Evolutionary conservation across 768 basidiomycete species (phyloP).

Genomic region (Clavulina sp.): DNA sequence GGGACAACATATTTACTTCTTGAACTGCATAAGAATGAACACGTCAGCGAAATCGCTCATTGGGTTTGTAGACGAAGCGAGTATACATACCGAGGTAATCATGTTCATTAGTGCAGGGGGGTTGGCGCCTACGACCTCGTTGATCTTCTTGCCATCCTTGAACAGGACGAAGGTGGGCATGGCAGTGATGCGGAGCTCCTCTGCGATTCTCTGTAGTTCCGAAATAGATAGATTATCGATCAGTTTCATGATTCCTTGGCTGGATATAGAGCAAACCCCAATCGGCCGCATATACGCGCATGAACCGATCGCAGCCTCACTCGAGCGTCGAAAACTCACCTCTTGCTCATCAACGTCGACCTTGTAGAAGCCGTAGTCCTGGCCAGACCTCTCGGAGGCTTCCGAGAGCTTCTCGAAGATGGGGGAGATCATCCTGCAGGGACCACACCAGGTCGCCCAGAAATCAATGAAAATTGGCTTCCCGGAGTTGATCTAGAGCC

Average conservation of each 20-base stretch:
- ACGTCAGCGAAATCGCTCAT: too few species aligned
- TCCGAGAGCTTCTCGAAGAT: not conserved
- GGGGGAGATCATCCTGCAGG: constrained; percentile 4
- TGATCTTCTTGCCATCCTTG: constrained; percentile 22
- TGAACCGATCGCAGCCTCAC: constrained; percentile 6
- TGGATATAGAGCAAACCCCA: not conserved
- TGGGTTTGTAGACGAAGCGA: too few species aligned
- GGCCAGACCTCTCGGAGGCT: not conserved
- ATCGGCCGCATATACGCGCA: not conserved
- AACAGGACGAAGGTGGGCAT: constrained; percentile 28
- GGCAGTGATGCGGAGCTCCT: not conserved
- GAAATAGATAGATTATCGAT: constrained; percentile 4
- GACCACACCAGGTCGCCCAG: constrained; percentile 1
- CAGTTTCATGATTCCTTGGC: not conserved
- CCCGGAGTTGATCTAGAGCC: not conserved
- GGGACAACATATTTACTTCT: too few species aligned
- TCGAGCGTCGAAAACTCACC: not conserved
- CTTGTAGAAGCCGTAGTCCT: not conserved
- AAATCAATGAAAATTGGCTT: not conserved
- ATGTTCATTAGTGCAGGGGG: constrained; percentile 1
- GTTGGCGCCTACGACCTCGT: constrained; percentile 31
- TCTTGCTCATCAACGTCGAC: not conserved
- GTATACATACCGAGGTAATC: too few species aligned
- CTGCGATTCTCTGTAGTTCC: not conserved
- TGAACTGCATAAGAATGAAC: too few species aligned